phyloP scores from a whole-genome alignment of 2,329 filamentous ascomycete species.

The Knoxdaviesia capensis region DNA sequence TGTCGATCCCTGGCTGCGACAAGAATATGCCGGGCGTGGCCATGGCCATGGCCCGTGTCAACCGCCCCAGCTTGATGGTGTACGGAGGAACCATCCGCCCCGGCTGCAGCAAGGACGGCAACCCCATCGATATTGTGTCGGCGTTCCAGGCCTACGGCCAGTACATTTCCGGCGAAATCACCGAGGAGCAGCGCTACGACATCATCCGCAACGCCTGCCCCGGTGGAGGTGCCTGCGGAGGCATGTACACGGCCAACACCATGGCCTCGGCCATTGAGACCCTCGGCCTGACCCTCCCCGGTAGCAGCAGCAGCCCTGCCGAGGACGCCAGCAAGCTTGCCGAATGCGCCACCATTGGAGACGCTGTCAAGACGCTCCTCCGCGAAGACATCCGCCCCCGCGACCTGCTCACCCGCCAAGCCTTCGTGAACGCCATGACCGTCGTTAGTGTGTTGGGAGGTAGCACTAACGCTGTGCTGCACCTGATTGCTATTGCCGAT shows the following conservation, averaged over 20 bases:
- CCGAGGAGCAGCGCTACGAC: conserved; percentile 78
- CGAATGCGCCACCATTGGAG: conserved; percentile 53
- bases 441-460: conserved; percentile 67
- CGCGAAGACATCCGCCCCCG: conserved; percentile 57
- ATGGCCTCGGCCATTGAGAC: conserved; percentile 72
- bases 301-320: conserved; percentile 62
- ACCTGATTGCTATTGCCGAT: conserved; percentile 69
- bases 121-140: conserved; percentile 80
- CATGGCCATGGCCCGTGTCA: conserved; percentile 87
- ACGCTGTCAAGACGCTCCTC: conserved; percentile 54
- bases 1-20: conserved; percentile 93
- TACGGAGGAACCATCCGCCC: conserved; percentile 91
- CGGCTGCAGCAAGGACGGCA: conserved; percentile 59
- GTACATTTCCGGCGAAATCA: conserved; percentile 80
- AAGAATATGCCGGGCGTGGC: conserved; percentile 97
- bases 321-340: conserved; percentile 50
- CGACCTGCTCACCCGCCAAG: conserved; percentile 61
- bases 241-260: conserved; percentile 75
- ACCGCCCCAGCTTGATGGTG: conserved; percentile 90
- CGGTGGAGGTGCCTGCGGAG: conserved; percentile 40
- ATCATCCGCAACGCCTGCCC: conserved; percentile 80
- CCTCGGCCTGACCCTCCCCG: conserved; percentile 65
- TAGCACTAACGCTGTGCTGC: conserved; percentile 70
- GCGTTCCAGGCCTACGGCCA: conserved; percentile 97
- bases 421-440: conserved; percentile 74